These are phyloP conservation scores for Lizonia empirigonia DNA, from an alignment of 2,329 filamentous ascomycete species.

Conservation along the genomic window DNA sequence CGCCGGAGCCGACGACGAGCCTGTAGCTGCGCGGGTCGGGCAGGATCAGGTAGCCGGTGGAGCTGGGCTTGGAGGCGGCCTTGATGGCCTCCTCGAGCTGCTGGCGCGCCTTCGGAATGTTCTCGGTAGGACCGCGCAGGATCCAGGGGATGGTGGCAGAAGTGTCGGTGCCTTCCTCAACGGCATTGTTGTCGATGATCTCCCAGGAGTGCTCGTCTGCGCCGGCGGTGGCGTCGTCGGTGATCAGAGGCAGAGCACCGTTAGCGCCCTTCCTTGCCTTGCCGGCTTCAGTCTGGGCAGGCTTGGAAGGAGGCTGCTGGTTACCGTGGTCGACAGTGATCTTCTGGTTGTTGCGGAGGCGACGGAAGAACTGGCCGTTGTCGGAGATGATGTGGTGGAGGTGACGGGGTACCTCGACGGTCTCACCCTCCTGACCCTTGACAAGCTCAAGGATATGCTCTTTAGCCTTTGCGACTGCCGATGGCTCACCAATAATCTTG, in stretches of 20 bases:
- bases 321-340: conserved; percentile 93
- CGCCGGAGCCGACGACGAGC: conserved; percentile 85
- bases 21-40: conserved; percentile 88
- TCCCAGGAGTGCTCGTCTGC: conserved; percentile 81
- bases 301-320: conserved; percentile 74
- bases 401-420: conserved; percentile 78
- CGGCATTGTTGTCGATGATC: conserved; percentile 68
- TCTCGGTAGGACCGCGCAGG: conserved; percentile 77
- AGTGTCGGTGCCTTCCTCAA: conserved; percentile 58
- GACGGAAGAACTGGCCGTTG: conserved; percentile 92
- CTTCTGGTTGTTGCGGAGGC: conserved; percentile 80
- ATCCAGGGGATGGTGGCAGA: conserved; percentile 80
- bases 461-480: conserved; percentile 83
- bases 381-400: conserved; percentile 86
- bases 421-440: conserved; percentile 88
- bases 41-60: conserved; percentile 85
- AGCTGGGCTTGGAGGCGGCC: conserved; percentile 70
- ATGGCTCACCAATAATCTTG: conserved; percentile 80
- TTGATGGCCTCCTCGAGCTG: conserved; percentile 74
- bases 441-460: conserved; percentile 78
- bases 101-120: conserved; percentile 79
- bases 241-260: conserved; percentile 84
- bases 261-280: conserved; percentile 59
- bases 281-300: conserved; percentile 57
- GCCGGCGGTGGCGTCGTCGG: conserved; percentile 68